Base-by-base conservation (phyloP, 2,329 filamentous ascomycete genomes). In the Emmonsiellopsis sp. region DNA sequence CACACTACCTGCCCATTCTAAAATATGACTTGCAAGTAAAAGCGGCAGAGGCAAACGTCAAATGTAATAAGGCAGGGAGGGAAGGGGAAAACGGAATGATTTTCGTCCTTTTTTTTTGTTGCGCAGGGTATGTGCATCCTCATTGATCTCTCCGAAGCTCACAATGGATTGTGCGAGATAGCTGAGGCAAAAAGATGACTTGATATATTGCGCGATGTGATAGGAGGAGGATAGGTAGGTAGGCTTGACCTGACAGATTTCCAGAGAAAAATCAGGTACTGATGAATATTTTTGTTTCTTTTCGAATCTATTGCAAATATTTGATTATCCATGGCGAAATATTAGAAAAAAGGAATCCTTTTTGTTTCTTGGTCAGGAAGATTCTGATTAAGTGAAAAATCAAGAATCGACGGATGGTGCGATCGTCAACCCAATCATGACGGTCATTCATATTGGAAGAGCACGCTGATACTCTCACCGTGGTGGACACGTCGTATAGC, bases 401-500 rank as follows among this genome's bases (percentile, higher is more conserved):
- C 7, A 20, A 40, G 10, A 16, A 34, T 7, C 16, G 26, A 38
- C 38, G 38, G 32, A 50, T 37, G 34, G 31, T 50, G 10, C 15
- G 37, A 30, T 51, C 11, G 50, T 51, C 10, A 51, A 57, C 20
- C 16, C 20, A 26, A 26, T 26, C 20, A 26, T 26, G 20, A 20
- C 30, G 38, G 45, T 67, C 69, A 90, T 68, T 89, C 86, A 71
- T 89, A 86, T 67, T 90, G 86, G 73, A 98, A 98, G 50, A 98
- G 79, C 57, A 93, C 89, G 69, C 90, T 95, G 73, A 98, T 95
- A 65, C 89, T 95, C 76, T 98, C 93, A 64, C 93, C 93, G 70
- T 97, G 91, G 73, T 98, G 93, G 55, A 97, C 92, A 58, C 93
- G 84, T 58, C 93, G 87, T 62, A 97, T 96, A 50, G 93, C 83